These are phyloP conservation scores for Lotmaria passim DNA, from an alignment of 208 protist species.

Conservation along the genomic window DNA sequence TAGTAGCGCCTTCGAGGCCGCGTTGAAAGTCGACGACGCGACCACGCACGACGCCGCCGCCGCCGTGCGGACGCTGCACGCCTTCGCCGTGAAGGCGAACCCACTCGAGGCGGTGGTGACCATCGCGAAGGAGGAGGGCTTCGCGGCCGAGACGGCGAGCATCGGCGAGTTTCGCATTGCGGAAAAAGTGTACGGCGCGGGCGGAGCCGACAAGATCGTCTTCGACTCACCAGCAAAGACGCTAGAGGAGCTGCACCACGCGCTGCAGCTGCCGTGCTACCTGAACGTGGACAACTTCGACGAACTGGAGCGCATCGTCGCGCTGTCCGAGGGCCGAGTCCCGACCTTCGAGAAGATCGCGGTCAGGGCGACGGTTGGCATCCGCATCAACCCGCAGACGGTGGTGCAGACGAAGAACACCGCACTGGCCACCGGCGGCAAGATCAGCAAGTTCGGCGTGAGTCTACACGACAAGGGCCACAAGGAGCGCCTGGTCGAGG, in stretches of 20 bases:
- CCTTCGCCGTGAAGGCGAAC: conserved; percentile 74
- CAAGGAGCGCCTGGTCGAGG: conserved; percentile 42
- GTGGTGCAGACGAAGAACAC: conserved; percentile 51
- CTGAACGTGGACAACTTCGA: conserved; percentile 82
- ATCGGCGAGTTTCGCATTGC: conserved; percentile 67
- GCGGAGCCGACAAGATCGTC: conserved; percentile 39
- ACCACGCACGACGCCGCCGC: too few relatives aligned
- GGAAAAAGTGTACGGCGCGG: conserved; percentile 34
- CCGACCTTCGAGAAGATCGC: conserved; percentile 19
- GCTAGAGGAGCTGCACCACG: conserved; percentile 56
- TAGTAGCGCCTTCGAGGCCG: conserved; percentile 33
- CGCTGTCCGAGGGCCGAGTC: conserved; percentile 30
- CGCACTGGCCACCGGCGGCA: conserved; percentile 50
- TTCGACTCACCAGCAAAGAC: conserved; percentile 79
- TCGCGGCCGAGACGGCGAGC: conserved; percentile 64
- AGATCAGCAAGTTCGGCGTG: conserved; percentile 77
- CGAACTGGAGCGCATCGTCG: conserved; percentile 60
- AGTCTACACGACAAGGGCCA: conserved; percentile 55
- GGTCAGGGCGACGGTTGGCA: conserved; percentile 47
- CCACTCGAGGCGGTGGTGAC: conserved; percentile 53
- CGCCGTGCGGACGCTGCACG: conserved; percentile 35
- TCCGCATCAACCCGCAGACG: conserved; percentile 77
- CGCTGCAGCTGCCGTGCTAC: conserved; percentile 52
- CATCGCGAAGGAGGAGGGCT: conserved; percentile 37
- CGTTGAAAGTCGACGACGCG: conserved; percentile 2